These are phyloP conservation scores for Theobroma grandiflorum DNA, from an alignment of 441 rosid species.

Conservation along the genomic window DNA sequence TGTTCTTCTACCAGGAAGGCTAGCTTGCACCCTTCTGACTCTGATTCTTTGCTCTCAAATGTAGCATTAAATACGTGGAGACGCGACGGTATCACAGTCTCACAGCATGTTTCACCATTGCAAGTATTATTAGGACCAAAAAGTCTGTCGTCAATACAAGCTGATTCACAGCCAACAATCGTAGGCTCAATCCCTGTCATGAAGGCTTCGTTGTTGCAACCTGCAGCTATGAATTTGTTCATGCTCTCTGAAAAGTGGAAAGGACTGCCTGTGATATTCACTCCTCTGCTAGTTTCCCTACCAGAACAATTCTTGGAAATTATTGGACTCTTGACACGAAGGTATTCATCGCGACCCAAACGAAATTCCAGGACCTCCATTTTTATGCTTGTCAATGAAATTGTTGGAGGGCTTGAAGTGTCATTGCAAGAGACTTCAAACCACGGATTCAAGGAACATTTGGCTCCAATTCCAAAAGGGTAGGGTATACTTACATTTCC, in stretches of 20 bases:
- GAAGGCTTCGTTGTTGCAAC: slow-evolving; percentile 37
- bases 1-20: slow-evolving; percentile 32
- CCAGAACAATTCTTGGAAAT: slow-evolving; percentile 34
- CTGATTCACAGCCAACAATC: slow-evolving; percentile 36
- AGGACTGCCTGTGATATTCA: slow-evolving; percentile 39
- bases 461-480: slow-evolving; percentile 46
- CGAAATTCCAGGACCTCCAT: slow-evolving; percentile 33
- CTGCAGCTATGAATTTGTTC: slow-evolving; percentile 29
- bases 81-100: neutral
- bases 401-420: slow-evolving; percentile 10
- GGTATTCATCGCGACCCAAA: neutral
- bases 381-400: neutral
- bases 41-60: slow-evolving; percentile 6
- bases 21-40: slow-evolving; percentile 10
- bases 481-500: slow-evolving; percentile 40
- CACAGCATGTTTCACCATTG: slow-evolving; percentile 27
- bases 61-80: slow-evolving; percentile 3
- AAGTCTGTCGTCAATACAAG: slow-evolving; percentile 24
- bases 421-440: slow-evolving; percentile 38
- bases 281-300: neutral
- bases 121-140: neutral
- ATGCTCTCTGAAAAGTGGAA: neutral
- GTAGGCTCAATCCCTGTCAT: slow-evolving; percentile 27
- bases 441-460: slow-evolving; percentile 30
- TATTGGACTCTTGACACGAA: slow-evolving; percentile 24